phyloP scores from a whole-genome alignment of 2,329 filamentous ascomycete species.

The Alternaria postmessia region DNA sequence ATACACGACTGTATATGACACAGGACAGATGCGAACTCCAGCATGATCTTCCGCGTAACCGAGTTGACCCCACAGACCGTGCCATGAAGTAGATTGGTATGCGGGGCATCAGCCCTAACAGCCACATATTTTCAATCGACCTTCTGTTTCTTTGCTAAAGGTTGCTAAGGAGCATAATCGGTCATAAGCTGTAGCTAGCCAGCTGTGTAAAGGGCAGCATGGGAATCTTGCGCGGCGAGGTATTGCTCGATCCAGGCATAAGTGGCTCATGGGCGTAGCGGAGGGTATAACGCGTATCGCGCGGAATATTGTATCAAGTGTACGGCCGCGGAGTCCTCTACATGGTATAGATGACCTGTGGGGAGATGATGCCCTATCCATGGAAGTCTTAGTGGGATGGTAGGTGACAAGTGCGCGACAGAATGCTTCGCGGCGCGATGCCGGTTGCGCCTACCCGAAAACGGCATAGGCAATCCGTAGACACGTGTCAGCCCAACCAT shows the following conservation, averaged over 20 bases:
- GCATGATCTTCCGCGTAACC: background rate
- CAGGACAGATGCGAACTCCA: background rate
- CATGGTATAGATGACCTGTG: background rate
- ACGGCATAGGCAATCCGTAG: background rate
- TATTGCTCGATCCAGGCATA: background rate
- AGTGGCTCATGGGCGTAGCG: background rate
- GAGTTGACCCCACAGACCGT: conserved; percentile 3
- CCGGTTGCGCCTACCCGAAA: background rate
- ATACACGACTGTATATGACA: background rate
- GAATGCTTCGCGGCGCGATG: background rate
- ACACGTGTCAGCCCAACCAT: conserved; percentile 17
- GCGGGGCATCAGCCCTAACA: conserved; percentile 7
- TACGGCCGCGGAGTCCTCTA: conserved; percentile 1
- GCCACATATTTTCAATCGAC: background rate
- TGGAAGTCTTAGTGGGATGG: background rate
- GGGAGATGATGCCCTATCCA: background rate
- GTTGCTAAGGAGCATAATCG: background rate
- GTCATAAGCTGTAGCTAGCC: background rate
- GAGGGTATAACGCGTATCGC: background rate
- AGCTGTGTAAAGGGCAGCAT: background rate
- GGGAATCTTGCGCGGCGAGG: background rate
- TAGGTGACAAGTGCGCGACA: conserved; percentile 3
- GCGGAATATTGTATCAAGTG: background rate
- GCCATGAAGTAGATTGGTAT: conserved; percentile 6
- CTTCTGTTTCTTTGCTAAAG: background rate